These are phyloP conservation scores for Sphagnurus paluster DNA, from an alignment of 1,284 basidiomycete genomes.

Conservation along the genomic window DNA sequence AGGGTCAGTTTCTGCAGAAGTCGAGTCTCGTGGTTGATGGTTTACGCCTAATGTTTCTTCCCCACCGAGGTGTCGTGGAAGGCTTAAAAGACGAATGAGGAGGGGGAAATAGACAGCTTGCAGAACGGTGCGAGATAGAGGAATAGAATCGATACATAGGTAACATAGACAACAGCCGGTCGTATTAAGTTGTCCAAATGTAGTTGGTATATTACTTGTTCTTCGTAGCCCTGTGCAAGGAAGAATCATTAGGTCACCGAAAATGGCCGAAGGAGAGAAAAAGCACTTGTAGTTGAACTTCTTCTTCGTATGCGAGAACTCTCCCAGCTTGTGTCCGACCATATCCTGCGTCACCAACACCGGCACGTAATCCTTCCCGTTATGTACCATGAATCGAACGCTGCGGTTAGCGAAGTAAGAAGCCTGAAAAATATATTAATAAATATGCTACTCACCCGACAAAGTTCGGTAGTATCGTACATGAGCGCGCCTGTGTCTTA, in stretches of 20 bases:
- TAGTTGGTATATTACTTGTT: slow-evolving; percentile 19
- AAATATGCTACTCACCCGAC: slow-evolving; percentile 81
- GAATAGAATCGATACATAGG: too few species aligned
- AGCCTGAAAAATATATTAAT: background rate
- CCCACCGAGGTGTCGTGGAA: too few species aligned
- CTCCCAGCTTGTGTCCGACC: slow-evolving; percentile 98
- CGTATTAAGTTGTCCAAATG: too few species aligned
- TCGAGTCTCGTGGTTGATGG: too few species aligned
- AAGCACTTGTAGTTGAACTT: slow-evolving; percentile 76
- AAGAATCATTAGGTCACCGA: background rate
- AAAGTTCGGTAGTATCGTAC: slow-evolving; percentile 94
- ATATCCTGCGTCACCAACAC: slow-evolving; percentile 93
- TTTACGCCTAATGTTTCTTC: too few species aligned
- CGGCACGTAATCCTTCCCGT: slow-evolving; percentile 89
- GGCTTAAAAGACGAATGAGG: too few species aligned
- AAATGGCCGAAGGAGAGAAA: background rate
- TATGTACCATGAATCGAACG: slow-evolving; percentile 89
- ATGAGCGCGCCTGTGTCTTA: slow-evolving; percentile 86
- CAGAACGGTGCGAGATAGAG: too few species aligned
- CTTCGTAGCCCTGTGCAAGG: slow-evolving; percentile 17
- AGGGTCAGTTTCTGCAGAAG: too few species aligned
- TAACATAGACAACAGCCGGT: too few species aligned
- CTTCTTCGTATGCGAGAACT: slow-evolving; percentile 89
- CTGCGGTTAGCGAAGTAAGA: slow-evolving; percentile 33
- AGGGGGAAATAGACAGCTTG: too few species aligned